These are phyloP conservation scores for Phlebiopsis flavidoalba DNA, from an alignment of 768 basidiomycete genomes.

Conservation along the genomic window DNA sequence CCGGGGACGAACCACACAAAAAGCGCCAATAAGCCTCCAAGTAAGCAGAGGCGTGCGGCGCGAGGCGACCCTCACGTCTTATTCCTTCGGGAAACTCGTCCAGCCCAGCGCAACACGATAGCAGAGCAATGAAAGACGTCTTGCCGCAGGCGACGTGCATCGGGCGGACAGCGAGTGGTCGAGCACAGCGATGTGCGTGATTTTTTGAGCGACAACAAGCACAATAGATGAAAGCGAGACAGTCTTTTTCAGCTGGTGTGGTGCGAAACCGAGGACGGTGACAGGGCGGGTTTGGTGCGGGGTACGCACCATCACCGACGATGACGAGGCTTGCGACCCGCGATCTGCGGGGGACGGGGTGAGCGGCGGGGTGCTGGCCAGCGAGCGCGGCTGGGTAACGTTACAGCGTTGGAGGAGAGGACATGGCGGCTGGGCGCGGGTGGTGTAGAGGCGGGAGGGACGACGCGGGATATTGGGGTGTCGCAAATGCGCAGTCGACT, in stretches of 20 bases:
- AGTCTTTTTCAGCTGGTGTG: background rate
- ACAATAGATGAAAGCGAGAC: background rate
- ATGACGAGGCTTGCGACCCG: slow-evolving; percentile 94
- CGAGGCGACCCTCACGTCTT: too few species aligned
- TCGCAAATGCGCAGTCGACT: slow-evolving; percentile 2
- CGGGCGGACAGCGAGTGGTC: slow-evolving; percentile 5
- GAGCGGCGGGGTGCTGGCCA: slow-evolving; percentile 3
- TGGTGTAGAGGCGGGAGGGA: background rate
- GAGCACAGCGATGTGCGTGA: slow-evolving; percentile 16
- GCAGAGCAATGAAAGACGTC: slow-evolving; percentile 82
- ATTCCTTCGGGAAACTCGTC: slow-evolving; percentile 97
- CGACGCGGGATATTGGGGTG: background rate
- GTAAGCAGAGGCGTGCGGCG: background rate
- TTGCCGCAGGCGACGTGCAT: slow-evolving; percentile 91
- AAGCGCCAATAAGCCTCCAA: background rate
- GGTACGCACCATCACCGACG: slow-evolving; percentile 83
- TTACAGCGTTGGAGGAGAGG: slow-evolving; percentile 59
- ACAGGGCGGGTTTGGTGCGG: background rate
- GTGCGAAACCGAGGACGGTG: background rate
- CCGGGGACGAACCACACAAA: background rate
- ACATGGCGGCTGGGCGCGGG: slow-evolving; percentile 25
- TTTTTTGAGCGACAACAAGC: background rate
- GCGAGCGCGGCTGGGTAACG: slow-evolving; percentile 21
- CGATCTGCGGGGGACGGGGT: slow-evolving; percentile 48
- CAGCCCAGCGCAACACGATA: slow-evolving; percentile 91